Conservation (phyloP, 176 grass and related monocot genomes). For the Themeda triandra region DNA sequence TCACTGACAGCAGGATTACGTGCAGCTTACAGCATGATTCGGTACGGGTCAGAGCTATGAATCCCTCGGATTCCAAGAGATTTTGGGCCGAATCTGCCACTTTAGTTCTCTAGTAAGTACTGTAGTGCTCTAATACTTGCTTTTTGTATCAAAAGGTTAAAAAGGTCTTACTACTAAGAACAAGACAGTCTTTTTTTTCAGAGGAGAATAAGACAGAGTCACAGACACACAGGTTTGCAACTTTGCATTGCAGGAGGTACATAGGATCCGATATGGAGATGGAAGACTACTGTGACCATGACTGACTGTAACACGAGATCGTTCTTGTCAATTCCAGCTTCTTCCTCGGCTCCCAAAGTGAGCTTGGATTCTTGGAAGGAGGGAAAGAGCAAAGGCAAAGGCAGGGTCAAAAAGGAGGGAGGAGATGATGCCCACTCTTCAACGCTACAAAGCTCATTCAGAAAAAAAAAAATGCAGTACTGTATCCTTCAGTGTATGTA, state of each 20-base stretch:
- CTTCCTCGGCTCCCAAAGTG: background rate
- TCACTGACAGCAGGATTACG: slow-evolving; percentile 11
- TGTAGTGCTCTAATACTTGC: background rate
- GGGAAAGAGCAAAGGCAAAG: background rate
- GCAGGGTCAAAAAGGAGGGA: background rate
- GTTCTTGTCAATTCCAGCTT: background rate
- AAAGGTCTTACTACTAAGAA: background rate
- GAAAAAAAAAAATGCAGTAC: background rate
- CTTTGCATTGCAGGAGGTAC: background rate
- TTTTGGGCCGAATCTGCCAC: background rate
- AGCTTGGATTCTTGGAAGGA: background rate
- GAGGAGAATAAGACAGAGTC: background rate
- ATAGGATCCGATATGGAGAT: slow-evolving; percentile 16
- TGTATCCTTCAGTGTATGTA: background rate
- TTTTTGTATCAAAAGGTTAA: slow-evolving; percentile 13
- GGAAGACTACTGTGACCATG: background rate
- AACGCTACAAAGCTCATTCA: background rate
- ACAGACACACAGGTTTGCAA: background rate
- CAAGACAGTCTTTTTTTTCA: no score
- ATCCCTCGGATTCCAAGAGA: slow-evolving; percentile 34
- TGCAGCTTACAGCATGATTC: slow-evolving; percentile 3
- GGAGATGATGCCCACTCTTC: background rate
- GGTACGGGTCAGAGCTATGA: background rate
- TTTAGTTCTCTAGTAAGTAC: slow-evolving; percentile 13
- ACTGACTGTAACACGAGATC: background rate